phyloP scores from a whole-genome alignment of 371 early-diverging fungal genomes.

The Vavraia culicis region DNA sequence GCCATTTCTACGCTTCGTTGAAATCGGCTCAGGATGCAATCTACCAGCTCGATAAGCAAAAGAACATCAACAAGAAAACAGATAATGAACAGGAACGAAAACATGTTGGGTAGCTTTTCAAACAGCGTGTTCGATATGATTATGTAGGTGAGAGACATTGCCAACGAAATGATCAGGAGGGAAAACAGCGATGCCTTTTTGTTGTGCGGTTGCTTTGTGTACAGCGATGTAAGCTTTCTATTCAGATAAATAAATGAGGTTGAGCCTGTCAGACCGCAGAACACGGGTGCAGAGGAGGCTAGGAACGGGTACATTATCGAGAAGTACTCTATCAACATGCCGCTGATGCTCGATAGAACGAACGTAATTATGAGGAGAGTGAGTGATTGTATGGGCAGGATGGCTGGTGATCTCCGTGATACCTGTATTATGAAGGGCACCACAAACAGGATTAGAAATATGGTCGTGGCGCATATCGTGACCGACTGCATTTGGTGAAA shows the following conservation, averaged over 20 bases:
- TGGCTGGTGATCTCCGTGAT: constrained; percentile 8
- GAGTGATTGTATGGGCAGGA: constrained; percentile 25
- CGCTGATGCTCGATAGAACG: constrained; percentile 11
- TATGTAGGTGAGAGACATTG: constrained; percentile 13
- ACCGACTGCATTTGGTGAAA: no score
- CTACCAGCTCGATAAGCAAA: constrained; percentile 17
- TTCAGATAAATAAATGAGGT: constrained; percentile 29
- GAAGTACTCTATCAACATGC: constrained; percentile 19
- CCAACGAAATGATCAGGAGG: constrained; percentile 12
- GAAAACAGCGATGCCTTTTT: constrained; percentile 4
- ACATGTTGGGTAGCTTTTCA: background rate
- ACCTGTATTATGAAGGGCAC: constrained; percentile 16
- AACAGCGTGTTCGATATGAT: constrained; percentile 1
- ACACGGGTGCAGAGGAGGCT: constrained; percentile 26
- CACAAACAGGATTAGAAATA: constrained; percentile 1
- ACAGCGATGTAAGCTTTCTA: constrained; percentile 19
- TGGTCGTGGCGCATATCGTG: no score
- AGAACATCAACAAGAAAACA: constrained; percentile 17
- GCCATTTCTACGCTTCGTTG: constrained; percentile 2
- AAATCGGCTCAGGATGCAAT: constrained; percentile 2
- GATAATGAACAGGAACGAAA: constrained; percentile 16
- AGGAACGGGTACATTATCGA: constrained; percentile 16
- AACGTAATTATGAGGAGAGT: constrained; percentile 18
- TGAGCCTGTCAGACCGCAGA: constrained; percentile 26
- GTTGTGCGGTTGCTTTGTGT: constrained; percentile 5